Base-by-base conservation (phyloP, 2,329 filamentous ascomycete genomes). In the Colletotrichum sp. region DNA sequence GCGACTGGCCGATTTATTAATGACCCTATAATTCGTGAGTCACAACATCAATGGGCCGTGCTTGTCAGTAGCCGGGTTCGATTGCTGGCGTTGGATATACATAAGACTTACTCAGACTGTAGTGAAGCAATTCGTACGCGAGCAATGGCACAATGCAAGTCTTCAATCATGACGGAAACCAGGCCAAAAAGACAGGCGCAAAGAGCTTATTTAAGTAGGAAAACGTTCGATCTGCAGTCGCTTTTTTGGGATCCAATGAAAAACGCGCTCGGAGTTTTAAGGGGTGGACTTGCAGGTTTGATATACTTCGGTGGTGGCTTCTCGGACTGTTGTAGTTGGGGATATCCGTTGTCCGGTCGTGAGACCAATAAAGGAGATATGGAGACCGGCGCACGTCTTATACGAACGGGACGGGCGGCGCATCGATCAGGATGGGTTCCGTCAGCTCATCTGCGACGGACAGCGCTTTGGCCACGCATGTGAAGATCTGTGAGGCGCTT, bases 101-200 rank as follows among this genome's bases (percentile, higher is more conserved):
- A n/a, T 12, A 13, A 30, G 15, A 85, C 88, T 79, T 82, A 90
- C 88, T 88, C 82, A 60, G 84, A 85, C 80, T 88, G 86, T 44
- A 89, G 80, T 32, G 88, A 84, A 32, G 87, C 87, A 76, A 90
- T 86, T 77, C 88, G 87, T 75, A 90, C 83, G 68, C 87, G 86
- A 72, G 85, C 83, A 44, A 90, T 80, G 48, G 86, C 82, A 44
- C 82, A 79, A 77, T 87, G 85, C 55, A 89, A 81, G 63, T 88
- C 85, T 57, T 86, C 82, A 52, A 84, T 82, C 82, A 85, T 85
- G 61, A 74, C 80, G 78, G 52, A 68, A 67, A 52, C 12, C 16
- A 13, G 68, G 59, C 4, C 30, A 48, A 16, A 48, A 61, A 66
- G 71, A 52, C 70, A 66, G 55, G 27, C 57, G 25, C 55, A 65